These are phyloP conservation scores for Aspergillus calidoustus DNA, from an alignment of 2,329 filamentous ascomycete species.

Conservation along the genomic window DNA sequence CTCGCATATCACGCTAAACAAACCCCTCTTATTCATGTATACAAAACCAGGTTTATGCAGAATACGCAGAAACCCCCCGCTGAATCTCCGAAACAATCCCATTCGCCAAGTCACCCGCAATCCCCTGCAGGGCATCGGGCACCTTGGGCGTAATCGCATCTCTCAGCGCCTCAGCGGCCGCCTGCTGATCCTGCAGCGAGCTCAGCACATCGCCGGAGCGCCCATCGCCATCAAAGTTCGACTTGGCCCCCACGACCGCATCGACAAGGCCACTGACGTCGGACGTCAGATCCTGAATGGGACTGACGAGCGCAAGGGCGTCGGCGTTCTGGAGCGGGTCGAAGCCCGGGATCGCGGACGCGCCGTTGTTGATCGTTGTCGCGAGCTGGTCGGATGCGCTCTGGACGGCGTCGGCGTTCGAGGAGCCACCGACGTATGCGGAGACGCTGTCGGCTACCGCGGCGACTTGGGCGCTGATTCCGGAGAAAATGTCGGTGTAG, in stretches of 20 bases:
- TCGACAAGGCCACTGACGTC: background rate
- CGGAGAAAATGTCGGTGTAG: background rate
- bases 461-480: background rate
- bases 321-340: background rate
- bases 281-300: background rate
- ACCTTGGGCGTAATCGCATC: background rate
- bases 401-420: background rate
- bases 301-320: background rate
- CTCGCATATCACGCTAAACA: no score
- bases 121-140: background rate
- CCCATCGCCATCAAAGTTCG: background rate
- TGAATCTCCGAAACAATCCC: background rate
- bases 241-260: background rate
- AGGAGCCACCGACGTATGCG: background rate
- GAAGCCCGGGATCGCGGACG: background rate
- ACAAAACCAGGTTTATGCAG: background rate
- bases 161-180: background rate
- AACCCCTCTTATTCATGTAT: no score
- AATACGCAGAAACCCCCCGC: background rate
- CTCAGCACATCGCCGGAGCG: background rate
- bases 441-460: background rate
- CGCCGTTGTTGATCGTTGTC: background rate
- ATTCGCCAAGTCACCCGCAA: background rate
- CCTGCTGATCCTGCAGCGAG: background rate
- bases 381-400: background rate